Percentiles rank a stretch among this genome's conserved stretches.
phyloP scores from a whole-genome alignment of 225 moss, liverwort and hornwort genomes.

The Ulota crispa region DNA sequence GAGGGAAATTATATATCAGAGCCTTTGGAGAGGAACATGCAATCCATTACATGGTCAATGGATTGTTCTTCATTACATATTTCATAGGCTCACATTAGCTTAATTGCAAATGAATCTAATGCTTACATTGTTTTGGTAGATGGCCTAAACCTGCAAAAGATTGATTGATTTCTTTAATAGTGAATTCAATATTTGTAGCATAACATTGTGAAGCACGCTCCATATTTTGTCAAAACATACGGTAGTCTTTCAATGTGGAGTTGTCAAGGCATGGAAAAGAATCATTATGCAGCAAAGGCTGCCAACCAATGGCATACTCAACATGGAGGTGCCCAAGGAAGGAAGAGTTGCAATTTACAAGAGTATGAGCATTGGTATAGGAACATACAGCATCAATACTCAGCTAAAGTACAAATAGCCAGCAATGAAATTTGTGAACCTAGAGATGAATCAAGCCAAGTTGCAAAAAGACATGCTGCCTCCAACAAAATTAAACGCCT shows the following conservation, averaged over 20 bases:
- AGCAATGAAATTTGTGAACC: accelerated
- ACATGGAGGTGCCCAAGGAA: neutral
- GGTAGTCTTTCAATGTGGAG: neutral
- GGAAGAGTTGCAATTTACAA: neutral
- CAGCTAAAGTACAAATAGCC: neutral
- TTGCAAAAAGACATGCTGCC: neutral
- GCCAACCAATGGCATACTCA: neutral
- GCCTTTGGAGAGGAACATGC: neutral
- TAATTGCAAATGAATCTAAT: no score
- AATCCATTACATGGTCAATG: neutral
- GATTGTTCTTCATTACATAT: neutral
- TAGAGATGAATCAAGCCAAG: accelerated
- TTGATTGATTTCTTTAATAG: neutral
- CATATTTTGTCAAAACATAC: neutral
- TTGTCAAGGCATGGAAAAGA: neutral
- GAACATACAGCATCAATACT: neutral
- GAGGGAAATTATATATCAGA: neutral
- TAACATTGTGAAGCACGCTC: neutral
- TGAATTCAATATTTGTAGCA: neutral
- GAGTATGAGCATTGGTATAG: neutral
- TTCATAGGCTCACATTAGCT: no score
- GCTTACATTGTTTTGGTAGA: no score
- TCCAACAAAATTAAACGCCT: neutral
- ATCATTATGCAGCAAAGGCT: neutral
- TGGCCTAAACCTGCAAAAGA: no score